Conservation (phyloP, 352 stramenopile genomes). For the Phytophthora tubulina region DNA sequence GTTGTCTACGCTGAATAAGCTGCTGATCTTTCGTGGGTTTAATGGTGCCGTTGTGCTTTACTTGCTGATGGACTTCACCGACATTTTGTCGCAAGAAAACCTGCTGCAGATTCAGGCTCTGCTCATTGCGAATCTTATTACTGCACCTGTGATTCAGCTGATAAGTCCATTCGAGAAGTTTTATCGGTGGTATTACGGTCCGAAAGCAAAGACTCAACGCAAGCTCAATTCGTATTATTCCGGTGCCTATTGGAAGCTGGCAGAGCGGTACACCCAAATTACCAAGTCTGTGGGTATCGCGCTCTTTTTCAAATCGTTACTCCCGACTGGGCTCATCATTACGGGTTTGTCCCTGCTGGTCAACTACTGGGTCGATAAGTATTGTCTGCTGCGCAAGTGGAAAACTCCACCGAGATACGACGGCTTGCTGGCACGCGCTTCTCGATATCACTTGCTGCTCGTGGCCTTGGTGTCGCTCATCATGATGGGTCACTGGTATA, state of each 20-base stretch:
- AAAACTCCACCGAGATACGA: constrained; percentile 72
- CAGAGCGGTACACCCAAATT: constrained; percentile 76
- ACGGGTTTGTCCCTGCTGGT: constrained; percentile 72
- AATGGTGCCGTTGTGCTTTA: constrained; percentile 84
- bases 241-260: constrained; percentile 72
- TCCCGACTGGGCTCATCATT: constrained; percentile 73
- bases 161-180: constrained; percentile 65
- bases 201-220: constrained; percentile 70
- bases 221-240: constrained; percentile 86
- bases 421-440: constrained; percentile 65
- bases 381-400: constrained; percentile 81
- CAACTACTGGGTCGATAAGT: constrained; percentile 90
- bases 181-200: constrained; percentile 52
- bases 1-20: constrained; percentile 82
- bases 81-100: constrained; percentile 73
- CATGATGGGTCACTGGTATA: constrained; percentile 86
- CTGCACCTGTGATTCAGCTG: constrained; percentile 71
- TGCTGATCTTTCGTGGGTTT: constrained; percentile 76
- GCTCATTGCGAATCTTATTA: constrained; percentile 82
- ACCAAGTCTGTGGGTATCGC: constrained; percentile 72
- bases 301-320: constrained; percentile 73
- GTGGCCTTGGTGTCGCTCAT: constrained; percentile 70
- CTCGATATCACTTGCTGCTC: constrained; percentile 74
- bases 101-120: constrained; percentile 80
- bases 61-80: constrained; percentile 77